A percentile compares a stretch with the other conserved stretches of the same genome.
Evolutionary conservation across 306 rosid genomes (phyloP).

Genomic region (Arachis stenosperma): DNA sequence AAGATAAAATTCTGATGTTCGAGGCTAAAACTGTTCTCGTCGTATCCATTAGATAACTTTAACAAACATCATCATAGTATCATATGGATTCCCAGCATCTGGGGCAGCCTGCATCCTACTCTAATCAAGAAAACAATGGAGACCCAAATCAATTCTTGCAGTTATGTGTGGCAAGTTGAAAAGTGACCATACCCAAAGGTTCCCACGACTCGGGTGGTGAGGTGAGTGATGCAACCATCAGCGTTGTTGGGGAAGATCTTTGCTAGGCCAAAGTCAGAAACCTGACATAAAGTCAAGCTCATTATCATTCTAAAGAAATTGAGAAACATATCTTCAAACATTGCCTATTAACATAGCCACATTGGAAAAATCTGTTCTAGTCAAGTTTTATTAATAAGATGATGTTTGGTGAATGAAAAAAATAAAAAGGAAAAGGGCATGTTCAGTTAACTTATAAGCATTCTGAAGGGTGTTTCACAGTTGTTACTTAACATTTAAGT

Average conservation of each 20-base stretch:
- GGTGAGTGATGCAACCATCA: constrained; percentile 50
- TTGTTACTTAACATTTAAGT: neutral
- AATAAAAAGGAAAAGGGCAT: neutral
- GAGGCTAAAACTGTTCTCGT: constrained; percentile 3
- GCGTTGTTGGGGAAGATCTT: constrained; percentile 49
- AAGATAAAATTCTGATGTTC: neutral
- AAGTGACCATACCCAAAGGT: constrained; percentile 58
- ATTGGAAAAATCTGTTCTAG: neutral
- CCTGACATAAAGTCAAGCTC: constrained; percentile 38
- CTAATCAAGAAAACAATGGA: neutral
- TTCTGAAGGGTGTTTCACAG: neutral
- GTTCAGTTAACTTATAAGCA: neutral
- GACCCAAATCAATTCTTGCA: neutral
- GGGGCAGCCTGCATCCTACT: neutral
- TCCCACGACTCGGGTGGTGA: constrained; percentile 69
- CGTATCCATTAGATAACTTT: neutral
- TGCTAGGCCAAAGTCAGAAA: constrained; percentile 72
- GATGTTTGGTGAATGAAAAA: neutral
- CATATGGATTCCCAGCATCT: neutral
- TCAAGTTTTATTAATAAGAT: too few relatives aligned
- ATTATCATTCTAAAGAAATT: neutral
- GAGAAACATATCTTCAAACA: neutral
- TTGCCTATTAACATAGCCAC: neutral
- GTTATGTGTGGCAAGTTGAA: neutral
- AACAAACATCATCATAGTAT: neutral